Evolutionary conservation across 805 yeast species (phyloP).

Genomic region (Candida tibetensis): DNA sequence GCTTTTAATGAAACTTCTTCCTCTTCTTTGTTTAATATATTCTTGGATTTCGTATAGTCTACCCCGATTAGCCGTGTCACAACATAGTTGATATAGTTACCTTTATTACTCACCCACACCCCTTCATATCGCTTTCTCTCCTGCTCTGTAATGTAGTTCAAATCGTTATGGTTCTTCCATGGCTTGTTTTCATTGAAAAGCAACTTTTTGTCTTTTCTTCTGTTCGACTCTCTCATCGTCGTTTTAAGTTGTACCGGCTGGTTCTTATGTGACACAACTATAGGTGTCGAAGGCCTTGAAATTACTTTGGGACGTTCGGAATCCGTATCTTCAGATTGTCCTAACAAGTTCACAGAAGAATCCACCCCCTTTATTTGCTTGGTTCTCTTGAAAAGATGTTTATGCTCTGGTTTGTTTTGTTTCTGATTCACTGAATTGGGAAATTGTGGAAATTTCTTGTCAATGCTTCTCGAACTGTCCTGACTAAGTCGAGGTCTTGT

Average conservation of each 20-base stretch:
- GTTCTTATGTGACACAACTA: constrained; percentile 2
- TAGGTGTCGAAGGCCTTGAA: constrained; percentile 2
- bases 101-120: constrained; percentile 88
- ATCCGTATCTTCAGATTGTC: neutral
- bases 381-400: constrained; percentile 20
- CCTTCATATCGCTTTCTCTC: constrained; percentile 92
- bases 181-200: constrained; percentile 85
- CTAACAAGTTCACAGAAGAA: neutral
- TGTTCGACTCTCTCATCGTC: constrained; percentile 48
- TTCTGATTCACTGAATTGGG: constrained; percentile 24
- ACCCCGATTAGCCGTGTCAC: constrained; percentile 31
- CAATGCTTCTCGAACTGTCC: constrained; percentile 3
- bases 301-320: neutral
- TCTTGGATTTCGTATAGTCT: constrained; percentile 18
- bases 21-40: constrained; percentile 8
- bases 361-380: constrained; percentile 10
- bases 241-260: constrained; percentile 43
- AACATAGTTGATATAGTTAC: constrained; percentile 48
- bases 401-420: constrained; percentile 10
- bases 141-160: constrained; percentile 46
- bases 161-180: constrained; percentile 81
- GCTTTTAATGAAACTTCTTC: constrained; percentile 25
- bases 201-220: constrained; percentile 36
- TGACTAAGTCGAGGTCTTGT: constrained; percentile 1
- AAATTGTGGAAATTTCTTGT: constrained; percentile 30